Evolutionary conservation across 495 filamentous ascomycete genomes (phyloP), one percentile per base, ranked within the genome.

Genomic region (Hypoxylon fuscum): DNA sequence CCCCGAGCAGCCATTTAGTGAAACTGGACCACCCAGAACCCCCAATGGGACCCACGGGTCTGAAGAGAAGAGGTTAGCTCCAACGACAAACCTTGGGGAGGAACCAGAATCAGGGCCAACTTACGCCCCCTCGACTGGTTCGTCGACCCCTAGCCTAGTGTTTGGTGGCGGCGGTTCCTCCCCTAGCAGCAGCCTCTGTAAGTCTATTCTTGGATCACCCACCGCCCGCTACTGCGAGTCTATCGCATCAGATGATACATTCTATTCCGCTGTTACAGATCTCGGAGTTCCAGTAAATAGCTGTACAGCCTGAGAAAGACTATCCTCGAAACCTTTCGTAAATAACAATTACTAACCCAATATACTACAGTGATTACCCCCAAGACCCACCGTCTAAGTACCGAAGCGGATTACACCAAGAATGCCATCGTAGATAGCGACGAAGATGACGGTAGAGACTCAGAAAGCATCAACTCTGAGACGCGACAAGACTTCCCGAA

Each of bases 111-210:
- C 42, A 21, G 21, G 10, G 25, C 42, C 45, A 38, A 45, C 10
- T 11, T 66, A 66, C 9, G 63, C 55, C 9, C 18, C 52, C 2
- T 73, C 73, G 21, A 73, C 70, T 20, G 66, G 73, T 34, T 76
- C 75, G 8, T 74, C 75, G 7, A 77, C 76, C 14, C 76, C 76
- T 15, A 76, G 60, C 5, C 37, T 79, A 9, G 71, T 70, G 51
- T 66, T 59, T 15, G 74, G 76, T 20, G 59, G 48, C 14, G 70
- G 66, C 14, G 70, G 66, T 8, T 71, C 75, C 2, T 79, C 76
- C 23, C 74, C 73, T 15, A 66, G 68, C 14, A 66, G 73, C 51
- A 79, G 74, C 48, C 29, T 74, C 20, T 21, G 73, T 52, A 62
- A 67, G 55, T 54, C 31, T 17, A 45, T 59, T 9, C 11, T 49